Percentiles rank a stretch among this genome's conserved stretches.
phyloP scores from a whole-genome alignment of 176 grass and related monocot genomes.

The Eragrostis nindensis region DNA sequence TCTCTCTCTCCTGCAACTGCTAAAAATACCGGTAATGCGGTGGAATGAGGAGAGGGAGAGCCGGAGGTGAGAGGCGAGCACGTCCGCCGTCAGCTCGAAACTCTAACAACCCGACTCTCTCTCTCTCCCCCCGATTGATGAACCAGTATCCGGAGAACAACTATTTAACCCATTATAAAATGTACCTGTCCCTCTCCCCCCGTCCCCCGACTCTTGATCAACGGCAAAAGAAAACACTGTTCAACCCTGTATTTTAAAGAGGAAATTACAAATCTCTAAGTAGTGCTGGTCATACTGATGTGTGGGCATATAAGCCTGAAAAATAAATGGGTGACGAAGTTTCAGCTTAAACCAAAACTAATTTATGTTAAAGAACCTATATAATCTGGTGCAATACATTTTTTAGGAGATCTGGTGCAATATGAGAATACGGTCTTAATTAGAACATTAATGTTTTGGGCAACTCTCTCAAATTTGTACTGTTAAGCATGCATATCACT shows the following conservation, averaged over 20 bases:
- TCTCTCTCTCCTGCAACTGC: conserved; percentile 6
- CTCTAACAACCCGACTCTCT: conserved; percentile 18
- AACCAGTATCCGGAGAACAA: not conserved
- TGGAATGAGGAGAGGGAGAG: conserved; percentile 31
- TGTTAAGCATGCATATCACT: too few relatives aligned
- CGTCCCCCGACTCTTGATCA: not conserved
- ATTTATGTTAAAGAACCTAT: too few relatives aligned
- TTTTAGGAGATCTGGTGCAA: too few relatives aligned
- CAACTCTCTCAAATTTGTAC: too few relatives aligned
- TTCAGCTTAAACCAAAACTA: too few relatives aligned
- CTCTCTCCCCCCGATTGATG: not conserved
- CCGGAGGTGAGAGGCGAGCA: conserved; percentile 53
- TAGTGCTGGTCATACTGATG: too few relatives aligned
- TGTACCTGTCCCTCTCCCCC: not conserved
- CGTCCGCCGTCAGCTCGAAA: conserved; percentile 53
- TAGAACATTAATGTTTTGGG: too few relatives aligned
- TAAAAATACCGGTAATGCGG: conserved; percentile 59
- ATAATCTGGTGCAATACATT: too few relatives aligned
- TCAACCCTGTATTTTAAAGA: not conserved
- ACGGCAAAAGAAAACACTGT: not conserved
- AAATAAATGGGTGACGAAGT: too few relatives aligned
- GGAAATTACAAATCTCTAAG: not conserved
- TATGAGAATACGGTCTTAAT: too few relatives aligned
- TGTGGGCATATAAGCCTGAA: not conserved
- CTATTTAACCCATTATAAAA: conserved; percentile 29